A percentile compares a stretch with the other conserved stretches of the same genome.
Evolutionary conservation across 805 yeast species (phyloP).

Genomic region (Blastobotrys muscicola): DNA sequence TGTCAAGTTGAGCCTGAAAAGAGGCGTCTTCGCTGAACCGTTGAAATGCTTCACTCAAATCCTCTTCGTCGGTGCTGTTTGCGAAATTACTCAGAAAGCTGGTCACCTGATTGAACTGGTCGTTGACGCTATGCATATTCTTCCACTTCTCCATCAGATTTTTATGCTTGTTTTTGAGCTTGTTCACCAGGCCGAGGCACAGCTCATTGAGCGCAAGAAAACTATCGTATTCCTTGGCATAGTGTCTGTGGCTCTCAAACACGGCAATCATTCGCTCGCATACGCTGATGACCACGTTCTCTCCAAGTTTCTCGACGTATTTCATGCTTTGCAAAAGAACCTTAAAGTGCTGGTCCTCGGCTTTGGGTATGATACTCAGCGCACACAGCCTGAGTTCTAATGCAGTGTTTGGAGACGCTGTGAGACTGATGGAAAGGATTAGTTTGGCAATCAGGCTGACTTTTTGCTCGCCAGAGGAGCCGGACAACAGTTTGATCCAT

Average conservation of each 20-base stretch:
- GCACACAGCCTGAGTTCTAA: slow-evolving; percentile 5
- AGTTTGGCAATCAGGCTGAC: slow-evolving; percentile 5
- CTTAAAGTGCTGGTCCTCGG: slow-evolving; percentile 1
- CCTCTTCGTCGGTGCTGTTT: too few species aligned
- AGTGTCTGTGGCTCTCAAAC: neutral
- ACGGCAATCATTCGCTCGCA: neutral
- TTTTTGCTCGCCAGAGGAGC: slow-evolving; percentile 2
- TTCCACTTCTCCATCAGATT: neutral
- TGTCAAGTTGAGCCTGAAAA: too few species aligned
- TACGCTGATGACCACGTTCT: neutral
- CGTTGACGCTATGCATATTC: neutral
- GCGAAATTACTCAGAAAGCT: too few species aligned
- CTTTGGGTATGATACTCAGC: neutral
- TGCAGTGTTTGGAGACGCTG: slow-evolving; percentile 3
- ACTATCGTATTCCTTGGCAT: neutral
- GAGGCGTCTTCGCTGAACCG: too few species aligned
- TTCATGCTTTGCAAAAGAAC: neutral
- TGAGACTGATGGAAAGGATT: slow-evolving; percentile 5
- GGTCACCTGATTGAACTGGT: too few species aligned
- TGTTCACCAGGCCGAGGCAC: neutral
- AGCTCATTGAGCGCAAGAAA: too few species aligned
- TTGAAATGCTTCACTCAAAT: too few species aligned
- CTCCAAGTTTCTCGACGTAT: neutral
- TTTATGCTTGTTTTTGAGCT: neutral
- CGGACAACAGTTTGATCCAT: slow-evolving; percentile 6